These are phyloP conservation scores for Termitomyces bulborhizus DNA, from an alignment of 768 basidiomycete species.

Conservation along the genomic window DNA sequence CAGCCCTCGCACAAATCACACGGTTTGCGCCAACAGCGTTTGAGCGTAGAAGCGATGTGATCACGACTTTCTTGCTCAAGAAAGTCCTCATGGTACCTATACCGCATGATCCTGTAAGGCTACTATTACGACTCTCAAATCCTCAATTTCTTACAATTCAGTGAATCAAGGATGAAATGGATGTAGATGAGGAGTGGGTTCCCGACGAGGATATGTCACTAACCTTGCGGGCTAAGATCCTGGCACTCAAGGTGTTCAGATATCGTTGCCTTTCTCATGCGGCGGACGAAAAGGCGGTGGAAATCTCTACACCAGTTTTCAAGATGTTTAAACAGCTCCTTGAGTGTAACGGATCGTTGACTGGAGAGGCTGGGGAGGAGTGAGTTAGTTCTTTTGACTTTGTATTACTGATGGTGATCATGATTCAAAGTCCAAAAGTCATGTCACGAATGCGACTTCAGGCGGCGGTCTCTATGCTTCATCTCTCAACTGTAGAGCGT, in stretches of 20 bases:
- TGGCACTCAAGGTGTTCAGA: slow-evolving; percentile 74
- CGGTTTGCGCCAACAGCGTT: slow-evolving; percentile 64
- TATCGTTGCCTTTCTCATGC: slow-evolving; percentile 75
- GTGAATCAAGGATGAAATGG: slow-evolving; percentile 47
- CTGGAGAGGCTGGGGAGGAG: slow-evolving; percentile 38
- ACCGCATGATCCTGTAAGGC: slow-evolving; percentile 36
- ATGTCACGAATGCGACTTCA: slow-evolving; percentile 79
- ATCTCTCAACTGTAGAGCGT: slow-evolving; percentile 54
- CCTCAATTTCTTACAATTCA: background rate
- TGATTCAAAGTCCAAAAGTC: slow-evolving; percentile 41
- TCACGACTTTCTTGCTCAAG: slow-evolving; percentile 69
- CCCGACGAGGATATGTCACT: slow-evolving; percentile 57
- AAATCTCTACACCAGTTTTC: slow-evolving; percentile 69
- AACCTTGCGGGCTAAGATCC: slow-evolving; percentile 61
- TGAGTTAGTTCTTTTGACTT: slow-evolving; percentile 18
- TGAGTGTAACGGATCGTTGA: slow-evolving; percentile 60
- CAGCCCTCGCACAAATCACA: slow-evolving; percentile 72
- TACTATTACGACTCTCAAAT: slow-evolving; percentile 5
- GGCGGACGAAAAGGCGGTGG: slow-evolving; percentile 46
- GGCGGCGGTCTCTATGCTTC: slow-evolving; percentile 75
- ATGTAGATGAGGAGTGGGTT: slow-evolving; percentile 69
- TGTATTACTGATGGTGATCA: background rate
- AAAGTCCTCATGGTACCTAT: slow-evolving; percentile 58
- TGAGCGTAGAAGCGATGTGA: slow-evolving; percentile 68
- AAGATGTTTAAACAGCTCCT: slow-evolving; percentile 73